phyloP scores from a whole-genome alignment of 352 stramenopile genomes.

The Phytophthora sansomeana region DNA sequence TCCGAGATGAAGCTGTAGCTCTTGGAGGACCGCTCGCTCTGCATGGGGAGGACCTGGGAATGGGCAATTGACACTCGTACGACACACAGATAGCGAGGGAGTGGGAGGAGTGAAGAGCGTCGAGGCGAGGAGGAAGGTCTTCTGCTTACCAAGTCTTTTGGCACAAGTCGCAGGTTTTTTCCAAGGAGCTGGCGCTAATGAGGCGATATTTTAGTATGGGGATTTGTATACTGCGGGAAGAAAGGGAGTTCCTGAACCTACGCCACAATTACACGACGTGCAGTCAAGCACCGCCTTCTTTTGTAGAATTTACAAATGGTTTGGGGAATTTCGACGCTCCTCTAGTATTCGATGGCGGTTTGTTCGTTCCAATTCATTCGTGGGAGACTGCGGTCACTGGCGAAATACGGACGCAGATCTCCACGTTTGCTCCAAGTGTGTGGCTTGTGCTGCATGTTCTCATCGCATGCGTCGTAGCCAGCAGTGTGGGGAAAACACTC shows the following conservation, averaged over 20 bases:
- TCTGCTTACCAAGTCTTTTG: conserved; percentile 11
- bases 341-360: neutral
- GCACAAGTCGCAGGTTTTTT: conserved; percentile 30
- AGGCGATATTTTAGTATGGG: conserved; percentile 1
- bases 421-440: neutral
- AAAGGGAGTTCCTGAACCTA: neutral
- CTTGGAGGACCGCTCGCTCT: conserved; percentile 48
- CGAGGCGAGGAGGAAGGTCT: neutral
- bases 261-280: neutral
- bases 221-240: conserved; percentile 10
- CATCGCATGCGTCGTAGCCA: neutral
- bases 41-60: conserved; percentile 16
- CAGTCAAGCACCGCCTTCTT: neutral
- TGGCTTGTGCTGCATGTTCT: conserved; percentile 23
- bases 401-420: conserved; percentile 2
- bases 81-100: conserved; percentile 15
- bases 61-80: too few relatives aligned
- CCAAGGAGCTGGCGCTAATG: conserved; percentile 21
- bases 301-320: neutral
- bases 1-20: conserved; percentile 88
- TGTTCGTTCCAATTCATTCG: neutral
- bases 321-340: too few relatives aligned
- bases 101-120: too few relatives aligned
- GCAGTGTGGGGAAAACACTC: neutral
- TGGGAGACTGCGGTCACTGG: conserved; percentile 1